These are phyloP conservation scores for Claviceps lovelessii DNA, from an alignment of 2,329 filamentous ascomycete species.

Conservation along the genomic window DNA sequence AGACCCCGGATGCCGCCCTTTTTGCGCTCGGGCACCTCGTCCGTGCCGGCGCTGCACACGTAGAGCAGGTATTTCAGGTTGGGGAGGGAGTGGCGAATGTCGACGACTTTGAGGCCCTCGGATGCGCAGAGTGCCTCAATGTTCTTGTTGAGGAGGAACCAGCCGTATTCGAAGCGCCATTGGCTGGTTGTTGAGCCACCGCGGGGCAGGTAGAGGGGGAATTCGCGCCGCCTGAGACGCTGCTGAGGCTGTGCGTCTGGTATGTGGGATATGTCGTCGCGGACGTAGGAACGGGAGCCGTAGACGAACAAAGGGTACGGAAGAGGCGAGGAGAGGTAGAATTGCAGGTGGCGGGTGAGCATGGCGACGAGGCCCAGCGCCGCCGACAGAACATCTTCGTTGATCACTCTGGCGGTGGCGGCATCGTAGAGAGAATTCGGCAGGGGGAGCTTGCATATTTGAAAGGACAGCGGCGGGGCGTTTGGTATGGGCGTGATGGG, in stretches of 20 bases:
- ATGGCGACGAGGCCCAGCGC: constrained; percentile 70
- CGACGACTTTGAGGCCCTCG: constrained; percentile 65
- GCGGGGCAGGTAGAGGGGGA: constrained; percentile 59
- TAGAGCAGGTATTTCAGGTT: constrained; percentile 91
- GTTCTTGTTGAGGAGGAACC: constrained; percentile 93
- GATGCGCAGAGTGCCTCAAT: constrained; percentile 56
- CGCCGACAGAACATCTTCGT: constrained; percentile 62
- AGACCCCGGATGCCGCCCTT: constrained; percentile 46
- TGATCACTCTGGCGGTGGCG: constrained; percentile 27
- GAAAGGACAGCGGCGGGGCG: constrained; percentile 58
- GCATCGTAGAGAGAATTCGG: constrained; percentile 67
- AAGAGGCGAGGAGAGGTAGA: constrained; percentile 64
- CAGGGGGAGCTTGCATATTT: constrained; percentile 62
- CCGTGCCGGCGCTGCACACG: constrained; percentile 66
- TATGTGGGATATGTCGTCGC: constrained; percentile 55
- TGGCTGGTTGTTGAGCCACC: constrained; percentile 52
- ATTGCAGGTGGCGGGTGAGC: constrained; percentile 60
- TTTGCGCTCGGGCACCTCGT: constrained; percentile 47
- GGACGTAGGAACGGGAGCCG: constrained; percentile 60
- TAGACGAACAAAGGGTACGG: constrained; percentile 65
- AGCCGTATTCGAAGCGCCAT: constrained; percentile 89
- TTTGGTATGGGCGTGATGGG: constrained; percentile 53
- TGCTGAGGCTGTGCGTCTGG: constrained; percentile 33
- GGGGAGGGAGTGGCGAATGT: constrained; percentile 81
- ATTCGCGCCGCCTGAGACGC: constrained; percentile 45